Percentiles rank a stretch among this genome's conserved stretches.
phyloP scores from a whole-genome alignment of 2,329 filamentous ascomycete species.

The Biscogniauxia marginata region DNA sequence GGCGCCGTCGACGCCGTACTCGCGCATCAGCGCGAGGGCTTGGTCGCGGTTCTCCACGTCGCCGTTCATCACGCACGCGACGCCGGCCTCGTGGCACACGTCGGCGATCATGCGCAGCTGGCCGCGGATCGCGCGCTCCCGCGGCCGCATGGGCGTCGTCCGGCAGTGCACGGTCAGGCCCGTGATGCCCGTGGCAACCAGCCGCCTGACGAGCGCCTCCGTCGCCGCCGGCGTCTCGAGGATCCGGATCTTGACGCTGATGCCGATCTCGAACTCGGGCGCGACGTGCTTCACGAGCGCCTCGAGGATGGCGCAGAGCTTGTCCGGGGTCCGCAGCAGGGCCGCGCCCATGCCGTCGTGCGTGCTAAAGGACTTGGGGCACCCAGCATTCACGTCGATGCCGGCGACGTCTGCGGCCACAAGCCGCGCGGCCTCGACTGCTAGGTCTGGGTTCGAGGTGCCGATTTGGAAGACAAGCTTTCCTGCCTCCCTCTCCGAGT shows the following conservation, averaged over 20 bases:
- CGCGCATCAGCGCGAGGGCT: constrained; percentile 66
- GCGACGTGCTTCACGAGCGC: constrained; percentile 78
- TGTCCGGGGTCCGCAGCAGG: constrained; percentile 80
- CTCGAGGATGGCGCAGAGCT: constrained; percentile 77
- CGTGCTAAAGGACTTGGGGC: constrained; percentile 95
- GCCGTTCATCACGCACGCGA: constrained; percentile 94
- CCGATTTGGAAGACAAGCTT: constrained; percentile 90
- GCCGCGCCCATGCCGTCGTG: constrained; percentile 94
- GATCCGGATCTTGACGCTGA: constrained; percentile 95
- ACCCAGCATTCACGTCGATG: constrained; percentile 98
- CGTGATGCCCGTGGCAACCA: constrained; percentile 86
- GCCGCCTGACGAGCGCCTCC: constrained; percentile 69
- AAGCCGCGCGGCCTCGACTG: constrained; percentile 79
- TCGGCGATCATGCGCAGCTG: constrained; percentile 82
- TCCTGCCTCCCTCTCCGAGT: constrained; percentile 72
- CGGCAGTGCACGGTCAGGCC: constrained; percentile 93
- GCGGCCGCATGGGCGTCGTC: constrained; percentile 90
- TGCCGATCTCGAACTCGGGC: constrained; percentile 79
- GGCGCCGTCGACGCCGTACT: constrained; percentile 86
- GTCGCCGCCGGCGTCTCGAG: constrained; percentile 76
- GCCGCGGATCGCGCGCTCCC: constrained; percentile 81
- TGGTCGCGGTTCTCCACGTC: constrained; percentile 78
- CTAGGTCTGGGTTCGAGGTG: constrained; percentile 76
- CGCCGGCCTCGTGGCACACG: constrained; percentile 78
- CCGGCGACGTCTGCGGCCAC: constrained; percentile 86